A percentile compares a stretch with the other conserved stretches of the same genome.
phyloP scores from a whole-genome alignment of 495 filamentous ascomycete genomes.

The Xeromyces bisporus region DNA sequence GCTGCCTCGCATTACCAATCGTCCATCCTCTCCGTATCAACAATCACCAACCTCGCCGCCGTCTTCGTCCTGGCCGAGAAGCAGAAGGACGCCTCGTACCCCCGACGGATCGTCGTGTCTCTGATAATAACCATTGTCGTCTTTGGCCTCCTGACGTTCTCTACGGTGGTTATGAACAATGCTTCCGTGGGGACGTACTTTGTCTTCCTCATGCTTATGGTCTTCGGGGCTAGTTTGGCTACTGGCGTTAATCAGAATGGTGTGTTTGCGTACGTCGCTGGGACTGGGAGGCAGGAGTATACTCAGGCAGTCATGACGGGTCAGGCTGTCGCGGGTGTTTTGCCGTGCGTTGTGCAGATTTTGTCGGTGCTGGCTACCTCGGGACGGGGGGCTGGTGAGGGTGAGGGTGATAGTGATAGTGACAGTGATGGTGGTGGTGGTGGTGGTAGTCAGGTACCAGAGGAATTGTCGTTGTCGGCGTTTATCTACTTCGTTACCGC shows the following conservation, averaged over 20 bases:
- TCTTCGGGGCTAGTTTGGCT: constrained; percentile 58
- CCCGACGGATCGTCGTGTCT: constrained; percentile 58
- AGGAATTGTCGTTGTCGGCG: constrained; percentile 46
- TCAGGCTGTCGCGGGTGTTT: constrained; percentile 80
- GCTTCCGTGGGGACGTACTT: constrained; percentile 52
- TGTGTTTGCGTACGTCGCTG: constrained; percentile 76
- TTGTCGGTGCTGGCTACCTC: constrained; percentile 59
- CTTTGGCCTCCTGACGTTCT: constrained; percentile 64
- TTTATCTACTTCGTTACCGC: constrained; percentile 88
- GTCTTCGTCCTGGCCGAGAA: constrained; percentile 60
- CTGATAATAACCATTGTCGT: constrained; percentile 53
- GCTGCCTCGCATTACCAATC: constrained; percentile 71
- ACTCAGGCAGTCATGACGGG: constrained; percentile 94
- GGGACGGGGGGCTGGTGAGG: constrained; percentile 3
- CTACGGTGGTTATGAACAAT: constrained; percentile 47
- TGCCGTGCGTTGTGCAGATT: constrained; percentile 76
- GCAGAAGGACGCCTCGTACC: constrained; percentile 67
- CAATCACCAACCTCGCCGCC: constrained; percentile 57
- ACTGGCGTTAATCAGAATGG: constrained; percentile 87
- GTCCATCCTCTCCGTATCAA: constrained; percentile 72
- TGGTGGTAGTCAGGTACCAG: constrained; percentile 4
- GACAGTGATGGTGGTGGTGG: no score
- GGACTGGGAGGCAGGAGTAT: constrained; percentile 69
- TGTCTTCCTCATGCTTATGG: constrained; percentile 64
- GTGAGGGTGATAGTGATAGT: constrained; percentile 1